Evolutionary conservation across 495 filamentous ascomycete species (phyloP).

Genomic region (Lasiosphaeriaceae sp.): DNA sequence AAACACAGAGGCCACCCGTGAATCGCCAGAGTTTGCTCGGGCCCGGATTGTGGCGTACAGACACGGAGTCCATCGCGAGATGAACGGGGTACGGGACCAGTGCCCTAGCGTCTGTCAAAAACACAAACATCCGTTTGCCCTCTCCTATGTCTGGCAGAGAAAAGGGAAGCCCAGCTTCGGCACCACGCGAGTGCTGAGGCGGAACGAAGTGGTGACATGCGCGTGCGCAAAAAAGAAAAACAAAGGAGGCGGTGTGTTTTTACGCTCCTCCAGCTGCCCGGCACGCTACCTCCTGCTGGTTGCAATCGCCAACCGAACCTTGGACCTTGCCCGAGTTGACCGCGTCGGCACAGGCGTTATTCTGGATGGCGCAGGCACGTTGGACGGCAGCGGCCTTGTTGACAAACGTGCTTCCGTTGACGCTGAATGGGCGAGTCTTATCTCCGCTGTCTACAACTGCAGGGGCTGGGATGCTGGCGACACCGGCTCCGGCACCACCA

Average conservation of each 20-base stretch:
- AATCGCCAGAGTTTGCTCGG: not conserved
- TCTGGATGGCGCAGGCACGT: conserved; percentile 44
- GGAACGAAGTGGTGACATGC: not conserved
- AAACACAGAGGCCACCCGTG: not conserved
- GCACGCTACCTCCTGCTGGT: conserved; percentile 36
- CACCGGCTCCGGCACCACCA: not conserved
- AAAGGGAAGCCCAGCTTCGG: not conserved
- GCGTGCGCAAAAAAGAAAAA: not conserved
- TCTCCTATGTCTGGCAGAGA: not conserved
- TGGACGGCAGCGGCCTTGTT: conserved; percentile 38
- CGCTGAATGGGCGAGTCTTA: conserved; percentile 42
- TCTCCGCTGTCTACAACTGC: conserved; percentile 38
- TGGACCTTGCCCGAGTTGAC: conserved; percentile 33
- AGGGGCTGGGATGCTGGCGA: conserved; percentile 34
- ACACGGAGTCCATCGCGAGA: not conserved
- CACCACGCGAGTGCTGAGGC: not conserved
- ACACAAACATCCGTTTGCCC: not conserved
- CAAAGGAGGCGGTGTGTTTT: not conserved
- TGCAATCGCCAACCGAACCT: conserved; percentile 40
- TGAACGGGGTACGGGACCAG: not conserved
- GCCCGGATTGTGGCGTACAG: not conserved
- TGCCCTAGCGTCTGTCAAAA: not conserved
- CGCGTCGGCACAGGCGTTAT: conserved; percentile 47
- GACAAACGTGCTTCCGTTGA: conserved; percentile 50
- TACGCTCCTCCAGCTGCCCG: conserved; percentile 15